A percentile compares a stretch with the other conserved stretches of the same genome.
These are phyloP conservation scores for Pestalotiopsis sp. DNA, from an alignment of 2,329 filamentous ascomycete genomes.

Conservation along the genomic window DNA sequence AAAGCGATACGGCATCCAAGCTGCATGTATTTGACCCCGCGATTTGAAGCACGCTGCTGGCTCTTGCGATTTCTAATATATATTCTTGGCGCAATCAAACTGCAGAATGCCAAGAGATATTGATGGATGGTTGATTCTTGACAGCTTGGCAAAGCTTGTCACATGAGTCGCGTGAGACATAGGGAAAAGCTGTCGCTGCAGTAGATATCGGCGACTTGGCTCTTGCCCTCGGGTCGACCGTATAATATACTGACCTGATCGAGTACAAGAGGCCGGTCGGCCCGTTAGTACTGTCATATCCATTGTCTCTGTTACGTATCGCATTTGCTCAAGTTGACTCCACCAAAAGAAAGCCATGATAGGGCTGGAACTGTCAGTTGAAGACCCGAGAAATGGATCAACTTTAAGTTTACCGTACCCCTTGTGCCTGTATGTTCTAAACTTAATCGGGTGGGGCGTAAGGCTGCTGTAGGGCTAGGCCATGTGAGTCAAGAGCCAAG, in stretches of 20 bases:
- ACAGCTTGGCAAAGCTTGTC: background rate
- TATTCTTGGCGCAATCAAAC: background rate
- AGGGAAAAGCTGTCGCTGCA: background rate
- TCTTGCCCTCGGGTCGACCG: background rate
- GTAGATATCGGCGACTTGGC: background rate
- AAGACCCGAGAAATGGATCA: background rate
- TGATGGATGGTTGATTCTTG: background rate
- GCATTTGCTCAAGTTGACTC: background rate
- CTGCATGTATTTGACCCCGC: too few species aligned
- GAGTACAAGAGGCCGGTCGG: too few species aligned
- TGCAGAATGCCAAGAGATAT: background rate
- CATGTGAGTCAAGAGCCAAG: background rate
- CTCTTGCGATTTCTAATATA: too few species aligned
- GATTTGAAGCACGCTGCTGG: too few species aligned
- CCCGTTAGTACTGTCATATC: too few species aligned
- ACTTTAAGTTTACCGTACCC: too few species aligned
- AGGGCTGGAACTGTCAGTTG: background rate
- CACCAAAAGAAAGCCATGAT: background rate
- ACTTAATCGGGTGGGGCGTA: background rate
- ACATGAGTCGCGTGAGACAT: background rate
- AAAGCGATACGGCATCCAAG: too few species aligned
- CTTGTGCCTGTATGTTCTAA: background rate
- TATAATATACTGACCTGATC: background rate
- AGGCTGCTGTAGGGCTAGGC: background rate
- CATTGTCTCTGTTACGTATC: too few species aligned